These are phyloP conservation scores for Amphicarpaea edgeworthii DNA, from an alignment of 306 rosid genomes.

Conservation along the genomic window DNA sequence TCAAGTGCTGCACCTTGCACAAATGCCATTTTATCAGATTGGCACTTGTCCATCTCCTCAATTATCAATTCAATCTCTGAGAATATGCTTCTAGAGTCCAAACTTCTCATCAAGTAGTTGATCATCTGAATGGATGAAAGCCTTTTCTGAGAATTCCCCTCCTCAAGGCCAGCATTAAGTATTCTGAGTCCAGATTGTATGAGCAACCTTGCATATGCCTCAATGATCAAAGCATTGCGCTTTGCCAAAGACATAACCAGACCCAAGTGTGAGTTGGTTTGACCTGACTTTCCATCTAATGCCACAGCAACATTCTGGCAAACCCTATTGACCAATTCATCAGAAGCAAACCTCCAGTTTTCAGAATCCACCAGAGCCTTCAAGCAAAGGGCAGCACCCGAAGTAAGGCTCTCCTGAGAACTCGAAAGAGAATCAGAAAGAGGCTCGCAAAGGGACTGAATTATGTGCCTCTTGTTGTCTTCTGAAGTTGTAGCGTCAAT, in stretches of 20 bases:
- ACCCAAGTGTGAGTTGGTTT: slow-evolving; percentile 77
- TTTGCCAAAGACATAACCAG: slow-evolving; percentile 78
- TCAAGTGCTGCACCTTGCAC: slow-evolving; percentile 90
- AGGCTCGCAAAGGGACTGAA: slow-evolving; percentile 70
- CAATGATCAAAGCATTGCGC: slow-evolving; percentile 73
- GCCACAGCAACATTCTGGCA: slow-evolving; percentile 86
- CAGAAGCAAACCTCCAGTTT: slow-evolving; percentile 83
- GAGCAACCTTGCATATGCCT: slow-evolving; percentile 84
- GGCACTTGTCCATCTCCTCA: slow-evolving; percentile 80
- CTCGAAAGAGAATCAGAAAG: slow-evolving; percentile 72
- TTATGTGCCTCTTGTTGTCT: slow-evolving; percentile 61
- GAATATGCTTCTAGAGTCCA: slow-evolving; percentile 77
- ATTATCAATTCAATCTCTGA: slow-evolving; percentile 70
- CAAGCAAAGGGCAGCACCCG: slow-evolving; percentile 82
- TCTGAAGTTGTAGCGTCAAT: slow-evolving; percentile 81
- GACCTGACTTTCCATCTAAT: slow-evolving; percentile 68
- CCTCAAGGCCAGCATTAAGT: slow-evolving; percentile 61
- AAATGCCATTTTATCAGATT: slow-evolving; percentile 80
- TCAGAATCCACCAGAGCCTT: slow-evolving; percentile 86
- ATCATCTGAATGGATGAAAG: slow-evolving; percentile 80
- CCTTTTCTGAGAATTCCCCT: slow-evolving; percentile 82
- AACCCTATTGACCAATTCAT: slow-evolving; percentile 79
- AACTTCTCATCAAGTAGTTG: slow-evolving; percentile 77
- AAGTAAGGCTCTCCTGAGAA: slow-evolving; percentile 75
- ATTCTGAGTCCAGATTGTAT: slow-evolving; percentile 73